Conservation (phyloP, 2,329 filamentous ascomycete species). For the Herpotrichia juniperi region DNA sequence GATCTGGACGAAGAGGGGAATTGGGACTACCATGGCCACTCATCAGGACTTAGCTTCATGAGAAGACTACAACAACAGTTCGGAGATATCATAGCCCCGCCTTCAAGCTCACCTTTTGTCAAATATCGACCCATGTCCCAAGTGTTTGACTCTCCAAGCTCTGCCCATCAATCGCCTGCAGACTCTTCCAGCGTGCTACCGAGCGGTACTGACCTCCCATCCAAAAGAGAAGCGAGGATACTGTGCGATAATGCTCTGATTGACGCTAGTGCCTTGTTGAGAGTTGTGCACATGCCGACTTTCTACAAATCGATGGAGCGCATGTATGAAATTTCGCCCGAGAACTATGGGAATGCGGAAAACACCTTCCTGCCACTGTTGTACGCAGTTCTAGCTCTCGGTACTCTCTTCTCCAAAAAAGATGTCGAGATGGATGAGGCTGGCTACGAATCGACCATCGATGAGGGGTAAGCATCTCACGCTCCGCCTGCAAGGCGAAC, state of each 20-base stretch:
- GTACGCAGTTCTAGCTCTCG: constrained; percentile 56
- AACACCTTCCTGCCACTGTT: constrained; percentile 55
- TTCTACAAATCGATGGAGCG: constrained; percentile 80
- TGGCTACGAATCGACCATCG: constrained; percentile 54
- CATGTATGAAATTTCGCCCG: constrained; percentile 71
- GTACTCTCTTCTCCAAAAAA: constrained; percentile 53
- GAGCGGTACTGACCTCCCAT: constrained; percentile 67
- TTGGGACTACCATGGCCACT: constrained; percentile 94
- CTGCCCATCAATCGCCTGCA: constrained; percentile 67
- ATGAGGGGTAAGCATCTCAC: constrained; percentile 48
- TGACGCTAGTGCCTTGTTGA: constrained; percentile 67
- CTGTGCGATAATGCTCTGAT: constrained; percentile 66
- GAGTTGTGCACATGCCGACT: constrained; percentile 79
- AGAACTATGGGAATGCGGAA: constrained; percentile 53
- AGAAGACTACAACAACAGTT: constrained; percentile 87
- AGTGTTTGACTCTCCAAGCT: constrained; percentile 73
- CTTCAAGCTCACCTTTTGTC: constrained; percentile 65
- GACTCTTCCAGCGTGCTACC: constrained; percentile 45
- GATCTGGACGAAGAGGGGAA: constrained; percentile 90
- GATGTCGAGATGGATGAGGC: constrained; percentile 43
- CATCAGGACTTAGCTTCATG: constrained; percentile 89
- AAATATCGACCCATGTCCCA: constrained; percentile 59
- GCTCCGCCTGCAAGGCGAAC: no score
- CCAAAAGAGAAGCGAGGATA: constrained; percentile 61
- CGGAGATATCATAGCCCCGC: constrained; percentile 73